phyloP scores from a whole-genome alignment of 352 stramenopile genomes.

The Paralagenidium karlingii region DNA sequence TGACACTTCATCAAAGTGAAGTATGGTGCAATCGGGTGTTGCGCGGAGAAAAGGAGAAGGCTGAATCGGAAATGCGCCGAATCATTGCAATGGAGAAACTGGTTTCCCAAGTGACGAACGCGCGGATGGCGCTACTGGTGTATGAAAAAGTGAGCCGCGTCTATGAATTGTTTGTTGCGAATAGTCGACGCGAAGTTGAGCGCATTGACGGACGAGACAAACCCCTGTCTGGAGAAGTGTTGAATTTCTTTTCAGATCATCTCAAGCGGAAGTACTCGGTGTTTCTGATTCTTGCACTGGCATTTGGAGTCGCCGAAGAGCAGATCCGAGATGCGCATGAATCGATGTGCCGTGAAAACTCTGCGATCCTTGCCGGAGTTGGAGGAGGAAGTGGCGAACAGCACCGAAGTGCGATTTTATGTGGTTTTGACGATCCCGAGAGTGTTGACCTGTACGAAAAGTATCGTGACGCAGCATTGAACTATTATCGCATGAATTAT shows the following conservation, averaged over 20 bases:
- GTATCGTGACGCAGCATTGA: conserved; percentile 63
- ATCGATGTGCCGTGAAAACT: conserved; percentile 71
- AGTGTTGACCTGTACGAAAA: conserved; percentile 77
- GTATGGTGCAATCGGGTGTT: conserved; percentile 77
- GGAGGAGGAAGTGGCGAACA: conserved; percentile 51
- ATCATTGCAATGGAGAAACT: conserved; percentile 82
- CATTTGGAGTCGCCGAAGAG: conserved; percentile 60
- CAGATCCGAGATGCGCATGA: conserved; percentile 74
- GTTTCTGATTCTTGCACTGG: conserved; percentile 71
- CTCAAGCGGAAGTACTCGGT: conserved; percentile 82
- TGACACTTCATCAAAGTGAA: conserved; percentile 75
- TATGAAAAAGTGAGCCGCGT: conserved; percentile 83
- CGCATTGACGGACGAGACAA: conserved; percentile 21
- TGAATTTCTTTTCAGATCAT: conserved; percentile 78
- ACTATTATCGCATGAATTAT: conserved; percentile 84
- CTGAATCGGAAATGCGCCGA: conserved; percentile 64
- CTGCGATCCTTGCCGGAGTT: conserved; percentile 51
- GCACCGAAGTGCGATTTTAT: conserved; percentile 27
- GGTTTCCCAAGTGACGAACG: conserved; percentile 59
- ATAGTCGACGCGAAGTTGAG: conserved; percentile 67
- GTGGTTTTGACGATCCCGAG: conserved; percentile 64
- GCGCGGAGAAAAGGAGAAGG: conserved; percentile 70
- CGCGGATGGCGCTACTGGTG: conserved; percentile 72
- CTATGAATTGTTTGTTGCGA: conserved; percentile 75
- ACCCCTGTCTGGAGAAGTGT: conserved; percentile 33